Evolutionary conservation across 371 early-diverging fungal genomes (phyloP), one percentile per base, ranked within the genome.

Genomic region (Syncephalastrum monosporum): DNA sequence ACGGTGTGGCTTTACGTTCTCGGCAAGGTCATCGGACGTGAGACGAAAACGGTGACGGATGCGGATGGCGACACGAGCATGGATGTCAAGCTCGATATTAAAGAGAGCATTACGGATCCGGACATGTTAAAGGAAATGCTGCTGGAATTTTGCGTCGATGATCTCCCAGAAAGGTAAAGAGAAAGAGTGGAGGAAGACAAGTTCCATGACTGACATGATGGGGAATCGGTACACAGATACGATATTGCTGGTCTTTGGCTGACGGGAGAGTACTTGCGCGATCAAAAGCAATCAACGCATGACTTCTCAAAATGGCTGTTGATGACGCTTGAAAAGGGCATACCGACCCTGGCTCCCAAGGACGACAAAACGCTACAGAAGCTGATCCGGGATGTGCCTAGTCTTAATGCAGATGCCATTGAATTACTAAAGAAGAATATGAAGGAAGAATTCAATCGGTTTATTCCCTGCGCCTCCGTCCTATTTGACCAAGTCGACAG

Each of bases 201-300:
- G 29, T 29, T 7, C 7, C 21, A 21, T 21, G 21, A 21, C 21
- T 21, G 21, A 21, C 21, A 21, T 21, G 0, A 21, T 21, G 21
- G 21, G 21, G 21, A 21, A 21, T 21, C 1, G 21, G 21, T 0
- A 21, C 21, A 21, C 38, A 78, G 79, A 51, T 46, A 63, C 24
- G 80, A 76, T 29, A 62, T 79, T 21, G 80, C 75, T 13, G 43
- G 74, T 8, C 68, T 65, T 44, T 79, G 80, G 80, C 53, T 79
- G 27, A 55, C 74, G 55, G 73, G 72, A 57, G 80, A 76, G 47
- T 69, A 63, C 46, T 47, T 33, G 38, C 38, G 38, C 10, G 38
- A 33, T 33, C 38, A 33, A 33, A 33, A 33, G 38, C 38, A 33
- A 10, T 33, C 38, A 10, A 33, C 74, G 4, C 44, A 41, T 21